Evolutionary conservation across 306 rosid species (phyloP), one percentile per base, ranked within the genome.

Genomic region (Ammopiptanthus mongolicus): DNA sequence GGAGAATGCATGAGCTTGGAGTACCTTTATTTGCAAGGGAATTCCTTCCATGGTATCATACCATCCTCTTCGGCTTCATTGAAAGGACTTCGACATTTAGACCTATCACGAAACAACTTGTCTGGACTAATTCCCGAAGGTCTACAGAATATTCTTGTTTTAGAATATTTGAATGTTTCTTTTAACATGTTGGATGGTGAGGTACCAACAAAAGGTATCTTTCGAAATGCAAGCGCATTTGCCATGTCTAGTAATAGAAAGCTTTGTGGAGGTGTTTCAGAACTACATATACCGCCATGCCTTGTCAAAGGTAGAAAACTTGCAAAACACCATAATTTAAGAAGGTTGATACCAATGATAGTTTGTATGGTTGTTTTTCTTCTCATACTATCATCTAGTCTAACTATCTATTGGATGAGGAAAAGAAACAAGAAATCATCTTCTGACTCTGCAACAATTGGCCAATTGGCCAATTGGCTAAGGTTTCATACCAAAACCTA

Each of bases 131-230:
- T 86, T 78, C 88, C 87, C 13, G 4, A 58, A n/a, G 68, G 1
- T 31, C 3, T 86, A 0, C 60, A 84, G 1, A 75, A 76, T 2
- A 10, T 80, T 25, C 7, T 28, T 1, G 5, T 31, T 9, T 18
- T 82, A 3, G 0, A 14, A 0, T 34, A 75, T 57, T 25, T 88
- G 68, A 82, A 84, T 66, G 33, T 82, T 52, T 86, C 90, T 5
- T 86, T 72, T 18, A 89, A 84, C 23, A 37, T 25, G 18, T 41
- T 86, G 17, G 86, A 69, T 1, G 90, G 93, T 0, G 86, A 82
- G 44, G 88, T 88, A 0, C 85, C 82, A 59, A 78, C 41, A 0
- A 3, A 56, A 37, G 90, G 89, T 7, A 73, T 65, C 4, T 86
- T 88, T 8, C 1, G 0, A 25, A 86, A 86, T 48, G 34, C 56